Evolutionary conservation across 106 monocot genomes (phyloP).

Genomic region (Gastrodia elata): DNA sequence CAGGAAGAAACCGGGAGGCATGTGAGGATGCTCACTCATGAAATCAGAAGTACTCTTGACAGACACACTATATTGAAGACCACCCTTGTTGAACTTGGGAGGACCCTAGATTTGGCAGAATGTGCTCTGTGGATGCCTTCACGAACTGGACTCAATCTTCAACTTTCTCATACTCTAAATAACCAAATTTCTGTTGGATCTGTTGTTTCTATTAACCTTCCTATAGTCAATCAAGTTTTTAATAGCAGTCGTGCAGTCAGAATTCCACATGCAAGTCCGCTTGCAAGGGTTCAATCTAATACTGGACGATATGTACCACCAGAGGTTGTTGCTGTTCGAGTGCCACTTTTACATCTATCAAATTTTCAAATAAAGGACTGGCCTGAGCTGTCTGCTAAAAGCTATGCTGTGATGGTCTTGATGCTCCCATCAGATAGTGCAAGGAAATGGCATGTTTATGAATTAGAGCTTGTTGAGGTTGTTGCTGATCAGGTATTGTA

Average conservation of each 20-base stretch:
- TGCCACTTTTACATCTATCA: slow-evolving; percentile 69
- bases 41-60: slow-evolving; percentile 90
- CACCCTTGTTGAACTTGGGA: slow-evolving; percentile 47
- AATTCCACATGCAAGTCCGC: slow-evolving; percentile 56
- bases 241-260: slow-evolving; percentile 62
- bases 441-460: slow-evolving; percentile 81
- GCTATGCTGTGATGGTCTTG: slow-evolving; percentile 87
- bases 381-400: slow-evolving; percentile 74
- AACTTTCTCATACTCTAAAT: slow-evolving; percentile 73
- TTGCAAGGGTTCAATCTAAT: slow-evolving; percentile 48
- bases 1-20: slow-evolving; percentile 77
- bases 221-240: slow-evolving; percentile 68
- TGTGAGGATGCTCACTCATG: slow-evolving; percentile 82
- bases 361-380: slow-evolving; percentile 93
- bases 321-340: slow-evolving; percentile 70
- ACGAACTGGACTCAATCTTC: slow-evolving; percentile 42
- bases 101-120: slow-evolving; percentile 65
- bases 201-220: slow-evolving; percentile 59
- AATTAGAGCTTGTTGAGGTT: slow-evolving; percentile 88
- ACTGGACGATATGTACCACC: slow-evolving; percentile 62
- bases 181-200: slow-evolving; percentile 37
- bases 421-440: slow-evolving; percentile 91
- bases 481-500: slow-evolving; percentile 85
- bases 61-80: slow-evolving; percentile 31
- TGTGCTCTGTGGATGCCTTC: slow-evolving; percentile 41